Evolutionary conservation across 2,329 filamentous ascomycete species (phyloP).

Genomic region (Colletotrichum tofieldiae): DNA sequence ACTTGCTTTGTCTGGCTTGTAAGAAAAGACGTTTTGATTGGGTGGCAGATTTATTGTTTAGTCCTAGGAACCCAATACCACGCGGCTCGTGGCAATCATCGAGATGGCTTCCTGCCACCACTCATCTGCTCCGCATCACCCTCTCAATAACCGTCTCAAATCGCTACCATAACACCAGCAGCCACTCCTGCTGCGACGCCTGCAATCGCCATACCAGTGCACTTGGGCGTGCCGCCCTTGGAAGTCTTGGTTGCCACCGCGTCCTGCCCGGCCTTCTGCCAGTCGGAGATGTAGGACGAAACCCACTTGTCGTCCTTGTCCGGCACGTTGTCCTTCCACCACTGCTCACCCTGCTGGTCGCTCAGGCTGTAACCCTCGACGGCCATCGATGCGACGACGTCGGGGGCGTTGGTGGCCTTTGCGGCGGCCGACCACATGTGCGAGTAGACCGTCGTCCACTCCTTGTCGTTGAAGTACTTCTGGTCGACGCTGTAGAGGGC

Average conservation of each 20-base stretch:
- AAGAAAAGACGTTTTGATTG: no score
- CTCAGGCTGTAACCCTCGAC: neutral
- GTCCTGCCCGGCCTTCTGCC: neutral
- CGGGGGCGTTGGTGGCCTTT: slow-evolving; percentile 37
- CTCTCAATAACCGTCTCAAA: neutral
- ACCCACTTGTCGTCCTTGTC: slow-evolving; percentile 21
- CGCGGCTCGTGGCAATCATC: no score
- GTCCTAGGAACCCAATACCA: no score
- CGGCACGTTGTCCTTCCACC: slow-evolving; percentile 35
- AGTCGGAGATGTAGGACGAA: slow-evolving; percentile 28
- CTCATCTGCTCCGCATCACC: fast-evolving
- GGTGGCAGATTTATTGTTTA: no score
- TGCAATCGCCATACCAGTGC: slow-evolving; percentile 35
- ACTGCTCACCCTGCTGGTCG: neutral
- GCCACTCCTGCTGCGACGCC: slow-evolving; percentile 29
- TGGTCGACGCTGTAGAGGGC: slow-evolving; percentile 40
- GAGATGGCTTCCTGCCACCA: neutral
- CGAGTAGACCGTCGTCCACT: slow-evolving; percentile 36
- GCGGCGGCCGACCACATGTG: slow-evolving; percentile 44
- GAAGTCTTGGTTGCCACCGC: slow-evolving; percentile 7
- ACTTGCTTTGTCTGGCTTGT: no score
- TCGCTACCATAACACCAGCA: slow-evolving; percentile 25
- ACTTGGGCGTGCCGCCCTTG: slow-evolving; percentile 23
- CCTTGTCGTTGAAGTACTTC: slow-evolving; percentile 26
- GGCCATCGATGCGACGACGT: slow-evolving; percentile 38